Evolutionary conservation across 2,329 filamentous ascomycete genomes (phyloP).

Genomic region (Aureobasidium sp.): DNA sequence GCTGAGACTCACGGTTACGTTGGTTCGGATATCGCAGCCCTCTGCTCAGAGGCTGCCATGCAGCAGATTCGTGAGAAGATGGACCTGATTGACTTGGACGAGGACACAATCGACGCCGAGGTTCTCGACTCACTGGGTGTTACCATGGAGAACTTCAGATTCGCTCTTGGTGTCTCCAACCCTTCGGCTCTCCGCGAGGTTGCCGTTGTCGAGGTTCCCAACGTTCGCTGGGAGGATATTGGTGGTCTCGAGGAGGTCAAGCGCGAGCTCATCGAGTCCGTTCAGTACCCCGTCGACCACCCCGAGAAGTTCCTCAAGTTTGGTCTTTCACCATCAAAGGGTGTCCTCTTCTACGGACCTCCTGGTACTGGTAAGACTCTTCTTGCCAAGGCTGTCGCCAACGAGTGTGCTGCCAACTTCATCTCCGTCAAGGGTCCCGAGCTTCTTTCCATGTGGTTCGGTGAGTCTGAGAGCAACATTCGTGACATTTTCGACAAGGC

Average conservation of each 20-base stretch:
- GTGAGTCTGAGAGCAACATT: slow-evolving; percentile 99
- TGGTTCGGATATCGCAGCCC: slow-evolving; percentile 93
- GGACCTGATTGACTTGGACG: slow-evolving; percentile 97
- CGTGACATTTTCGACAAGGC: slow-evolving; percentile 99
- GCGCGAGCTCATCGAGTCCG: slow-evolving; percentile 97
- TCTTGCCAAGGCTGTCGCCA: slow-evolving; percentile 98
- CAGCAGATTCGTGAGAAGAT: slow-evolving; percentile 99
- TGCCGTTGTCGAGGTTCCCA: slow-evolving; percentile 97
- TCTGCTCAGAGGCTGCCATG: slow-evolving; percentile 99
- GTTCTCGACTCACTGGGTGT: slow-evolving; percentile 96
- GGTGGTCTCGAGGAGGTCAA: slow-evolving; percentile 98
- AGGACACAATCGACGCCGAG: slow-evolving; percentile 98
- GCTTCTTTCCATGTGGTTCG: slow-evolving; percentile 99
- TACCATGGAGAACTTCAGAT: slow-evolving; percentile 99
- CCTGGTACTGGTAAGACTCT: slow-evolving; percentile 99
- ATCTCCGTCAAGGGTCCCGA: slow-evolving; percentile 99
- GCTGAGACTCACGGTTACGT: slow-evolving; percentile 98
- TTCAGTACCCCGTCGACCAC: slow-evolving; percentile 98
- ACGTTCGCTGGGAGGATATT: slow-evolving; percentile 99
- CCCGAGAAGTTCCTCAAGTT: slow-evolving; percentile 99
- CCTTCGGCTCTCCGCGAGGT: slow-evolving; percentile 97
- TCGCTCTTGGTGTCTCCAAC: slow-evolving; percentile 95
- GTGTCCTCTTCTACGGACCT: slow-evolving; percentile 97
- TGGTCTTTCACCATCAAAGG: slow-evolving; percentile 91
- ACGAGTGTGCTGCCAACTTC: slow-evolving; percentile 99